phyloP scores from a whole-genome alignment of 768 basidiomycete species.

The Pleurotus tuber-regium region DNA sequence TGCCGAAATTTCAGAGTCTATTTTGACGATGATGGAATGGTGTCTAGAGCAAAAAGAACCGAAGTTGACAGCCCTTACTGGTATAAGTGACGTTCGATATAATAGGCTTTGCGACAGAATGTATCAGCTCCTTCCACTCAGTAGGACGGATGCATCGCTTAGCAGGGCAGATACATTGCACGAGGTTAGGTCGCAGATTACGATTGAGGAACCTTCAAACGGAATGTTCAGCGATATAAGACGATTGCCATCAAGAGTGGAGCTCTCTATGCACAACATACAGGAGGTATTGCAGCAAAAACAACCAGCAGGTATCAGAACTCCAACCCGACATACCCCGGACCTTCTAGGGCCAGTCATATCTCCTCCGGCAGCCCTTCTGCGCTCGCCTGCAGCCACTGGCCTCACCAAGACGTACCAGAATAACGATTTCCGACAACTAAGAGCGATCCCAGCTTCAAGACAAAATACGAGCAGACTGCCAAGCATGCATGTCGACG shows the following conservation, averaged over 20 bases:
- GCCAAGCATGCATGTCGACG: conserved; percentile 77
- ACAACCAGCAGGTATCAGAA: conserved; percentile 39
- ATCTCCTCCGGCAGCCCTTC: conserved; percentile 67
- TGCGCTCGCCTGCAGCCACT: conserved; percentile 70
- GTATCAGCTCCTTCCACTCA: conserved; percentile 20
- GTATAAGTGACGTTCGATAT: conserved; percentile 47
- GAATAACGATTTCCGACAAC: conserved; percentile 79
- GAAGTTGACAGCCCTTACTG: conserved; percentile 44
- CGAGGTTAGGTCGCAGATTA: conserved; percentile 26
- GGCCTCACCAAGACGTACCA: conserved; percentile 81
- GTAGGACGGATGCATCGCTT: conserved; percentile 10
- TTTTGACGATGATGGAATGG: conserved; percentile 55
- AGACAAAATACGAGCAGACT: conserved; percentile 84
- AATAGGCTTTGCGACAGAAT: conserved; percentile 42
- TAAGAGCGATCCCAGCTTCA: conserved; percentile 63
- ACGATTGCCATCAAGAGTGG: conserved; percentile 30
- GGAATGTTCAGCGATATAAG: background rate
- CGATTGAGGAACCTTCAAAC: conserved; percentile 34
- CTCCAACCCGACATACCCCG: conserved; percentile 46
- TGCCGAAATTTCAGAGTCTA: conserved; percentile 32
- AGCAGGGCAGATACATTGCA: conserved; percentile 10
- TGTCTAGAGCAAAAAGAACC: conserved; percentile 41
- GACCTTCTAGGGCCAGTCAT: conserved; percentile 53
- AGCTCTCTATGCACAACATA: conserved; percentile 45
- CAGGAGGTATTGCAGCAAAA: conserved; percentile 44